Base-by-base conservation (phyloP, 306 rosid genomes). In the Senna tora region DNA sequence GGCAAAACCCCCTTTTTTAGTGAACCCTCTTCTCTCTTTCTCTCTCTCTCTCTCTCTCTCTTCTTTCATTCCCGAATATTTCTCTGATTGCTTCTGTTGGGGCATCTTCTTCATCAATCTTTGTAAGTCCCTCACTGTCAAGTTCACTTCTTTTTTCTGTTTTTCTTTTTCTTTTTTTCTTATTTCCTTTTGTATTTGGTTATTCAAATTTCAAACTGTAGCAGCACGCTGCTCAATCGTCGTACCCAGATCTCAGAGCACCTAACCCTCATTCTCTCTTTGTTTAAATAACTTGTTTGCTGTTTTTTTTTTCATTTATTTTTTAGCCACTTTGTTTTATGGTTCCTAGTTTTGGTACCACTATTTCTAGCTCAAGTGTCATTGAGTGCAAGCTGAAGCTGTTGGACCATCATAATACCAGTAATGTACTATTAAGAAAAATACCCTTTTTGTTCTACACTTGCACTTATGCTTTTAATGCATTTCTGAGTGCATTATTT, bases 361-460 rank as follows among this genome's bases (percentile, higher is more conserved):
- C 43, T 22, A 2, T 30, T 5, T 6, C 42, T 58, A 58, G 43
- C 65, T 58, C 7, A 22, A 55, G 17, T 22, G 38, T 55, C 12
- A 7, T 25, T 22, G 9, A 4, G 36, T 55, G 1, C 34, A 8
- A 22, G 5, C 17, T 6, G 34, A 13, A 4, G 38, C 2, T 4
- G 8, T 5, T 4, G 8, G 30, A 58, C 41, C 8, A 58, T 58
- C 20, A 6, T 32, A 58, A 11, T 14, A 14, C 42, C 65, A 5
- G 36, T 32, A 58, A 58, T 58, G 65, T 32, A 30, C 43, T 15
- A 11, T 58, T 11, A 33, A 15, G 36, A 25, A 30, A 30, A 5
- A 3, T 58, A 32, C 12, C 65, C 36, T 58, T 58, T 57, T 58
- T 7, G 22, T 30, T 57, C 64, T n/a, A n/a, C n/a, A n/a, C n/a